Conservation (phyloP, 2,329 filamentous ascomycete species). For the Chaetomium strumarium region DNA sequence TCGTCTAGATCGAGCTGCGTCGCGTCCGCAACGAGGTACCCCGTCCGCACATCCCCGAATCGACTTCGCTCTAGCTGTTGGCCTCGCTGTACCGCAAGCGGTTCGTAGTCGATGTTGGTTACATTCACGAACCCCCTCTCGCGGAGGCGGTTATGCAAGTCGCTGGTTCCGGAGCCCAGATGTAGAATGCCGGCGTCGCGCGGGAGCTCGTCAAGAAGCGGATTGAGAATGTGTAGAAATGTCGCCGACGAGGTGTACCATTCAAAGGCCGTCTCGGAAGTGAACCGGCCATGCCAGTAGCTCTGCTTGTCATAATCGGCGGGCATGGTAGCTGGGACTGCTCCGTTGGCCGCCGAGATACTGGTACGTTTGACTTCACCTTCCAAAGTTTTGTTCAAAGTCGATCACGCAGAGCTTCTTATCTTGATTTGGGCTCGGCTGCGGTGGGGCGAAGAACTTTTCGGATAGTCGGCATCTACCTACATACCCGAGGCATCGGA, state of each 20-base stretch:
- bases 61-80: conserved; percentile 33
- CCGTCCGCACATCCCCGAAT: conserved; percentile 41
- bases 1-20: conserved; percentile 31
- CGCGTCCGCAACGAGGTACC: conserved; percentile 41
- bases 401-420: too few species aligned
- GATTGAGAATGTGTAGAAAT: conserved; percentile 37
- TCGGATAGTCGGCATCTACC: too few species aligned
- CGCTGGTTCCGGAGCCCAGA: conserved; percentile 45
- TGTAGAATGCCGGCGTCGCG: conserved; percentile 36
- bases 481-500: too few species aligned
- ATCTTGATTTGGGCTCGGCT: too few species aligned
- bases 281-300: conserved; percentile 46
- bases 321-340: conserved; percentile 9
- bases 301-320: conserved; percentile 43
- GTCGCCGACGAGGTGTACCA: conserved; percentile 40
- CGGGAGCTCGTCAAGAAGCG: conserved; percentile 30
- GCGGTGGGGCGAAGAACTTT: too few species aligned
- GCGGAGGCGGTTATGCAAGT: conserved; percentile 44
- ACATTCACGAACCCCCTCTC: conserved; percentile 36
- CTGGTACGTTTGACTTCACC: too few species aligned
- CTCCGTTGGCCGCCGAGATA: neutral
- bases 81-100: conserved; percentile 40
- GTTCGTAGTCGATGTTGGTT: conserved; percentile 47
- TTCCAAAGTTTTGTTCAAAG: too few species aligned
- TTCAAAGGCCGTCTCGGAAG: conserved; percentile 40